Percentiles rank a stretch among this genome's conserved stretches.
Conservation (phyloP, 2,329 filamentous ascomycete genomes). For the Aspergillus fumigatiaffinis region DNA sequence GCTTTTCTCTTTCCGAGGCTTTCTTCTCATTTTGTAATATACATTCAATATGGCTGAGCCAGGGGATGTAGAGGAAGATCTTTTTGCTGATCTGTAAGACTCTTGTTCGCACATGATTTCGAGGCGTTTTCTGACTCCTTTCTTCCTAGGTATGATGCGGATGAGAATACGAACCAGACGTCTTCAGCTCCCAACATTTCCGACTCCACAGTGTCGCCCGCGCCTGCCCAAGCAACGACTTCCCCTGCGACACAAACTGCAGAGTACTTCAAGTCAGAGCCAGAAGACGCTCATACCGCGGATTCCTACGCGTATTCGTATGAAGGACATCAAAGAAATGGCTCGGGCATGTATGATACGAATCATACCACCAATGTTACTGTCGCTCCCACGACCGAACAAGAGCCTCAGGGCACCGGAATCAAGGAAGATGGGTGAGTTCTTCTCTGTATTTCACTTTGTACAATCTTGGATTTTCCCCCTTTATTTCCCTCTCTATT, state of each 20-base stretch:
- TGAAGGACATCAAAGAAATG: constrained; percentile 24
- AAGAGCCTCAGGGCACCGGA: constrained; percentile 38
- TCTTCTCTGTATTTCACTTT: background rate
- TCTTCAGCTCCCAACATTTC: constrained; percentile 34
- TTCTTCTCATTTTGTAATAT: background rate
- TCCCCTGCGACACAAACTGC: constrained; percentile 32
- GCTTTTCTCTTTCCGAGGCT: background rate
- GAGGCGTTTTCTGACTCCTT: constrained; percentile 6
- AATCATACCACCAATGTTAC: constrained; percentile 15
- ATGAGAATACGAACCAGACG: constrained; percentile 48
- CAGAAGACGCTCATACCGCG: constrained; percentile 17
- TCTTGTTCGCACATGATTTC: background rate
- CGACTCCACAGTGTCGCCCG: constrained; percentile 31
- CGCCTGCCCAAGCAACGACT: constrained; percentile 26
- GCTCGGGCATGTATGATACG: constrained; percentile 23
- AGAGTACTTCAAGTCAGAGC: constrained; percentile 26
- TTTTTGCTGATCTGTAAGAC: constrained; percentile 88
- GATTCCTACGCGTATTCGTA: constrained; percentile 19
- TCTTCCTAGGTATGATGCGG: constrained; percentile 60
- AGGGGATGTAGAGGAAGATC: constrained; percentile 85
- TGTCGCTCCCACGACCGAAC: constrained; percentile 22
- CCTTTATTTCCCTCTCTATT: constrained; percentile 12
- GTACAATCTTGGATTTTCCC: constrained; percentile 13
- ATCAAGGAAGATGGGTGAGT: constrained; percentile 94
- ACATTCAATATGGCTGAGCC: constrained; percentile 66